phyloP scores from a whole-genome alignment of 2,329 filamentous ascomycete species.

The Chaetomium sp. region DNA sequence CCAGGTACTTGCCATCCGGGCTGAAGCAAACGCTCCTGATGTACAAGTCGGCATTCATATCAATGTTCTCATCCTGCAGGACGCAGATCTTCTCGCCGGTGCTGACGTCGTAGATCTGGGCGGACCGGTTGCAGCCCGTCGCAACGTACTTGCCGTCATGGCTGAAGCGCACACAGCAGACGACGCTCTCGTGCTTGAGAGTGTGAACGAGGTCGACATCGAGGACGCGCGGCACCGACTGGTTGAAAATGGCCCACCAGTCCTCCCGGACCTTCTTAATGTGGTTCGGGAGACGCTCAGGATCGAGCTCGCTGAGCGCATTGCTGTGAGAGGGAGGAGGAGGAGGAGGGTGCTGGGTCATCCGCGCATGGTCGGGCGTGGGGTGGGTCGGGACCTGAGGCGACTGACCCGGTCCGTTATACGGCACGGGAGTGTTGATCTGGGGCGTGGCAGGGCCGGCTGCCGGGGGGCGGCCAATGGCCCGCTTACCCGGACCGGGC shows the following conservation, averaged over 20 bases:
- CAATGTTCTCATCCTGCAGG: constrained; percentile 80
- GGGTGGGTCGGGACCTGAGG: constrained; percentile 78
- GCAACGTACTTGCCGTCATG: constrained; percentile 92
- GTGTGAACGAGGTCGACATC: constrained; percentile 95
- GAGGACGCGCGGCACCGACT: constrained; percentile 76
- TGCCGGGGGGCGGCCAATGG: constrained; percentile 59
- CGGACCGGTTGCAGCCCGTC: constrained; percentile 95
- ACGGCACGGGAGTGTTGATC: constrained; percentile 80
- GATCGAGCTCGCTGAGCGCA: constrained; percentile 77
- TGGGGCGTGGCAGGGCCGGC: constrained; percentile 80
- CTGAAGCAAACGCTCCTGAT: constrained; percentile 99
- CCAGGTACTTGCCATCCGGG: constrained; percentile 86
- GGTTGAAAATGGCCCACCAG: constrained; percentile 98
- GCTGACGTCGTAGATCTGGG: constrained; percentile 95
- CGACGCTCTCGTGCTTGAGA: constrained; percentile 87
- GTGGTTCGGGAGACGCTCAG: constrained; percentile 75
- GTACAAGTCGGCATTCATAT: constrained; percentile 86
- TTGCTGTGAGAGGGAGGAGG: constrained; percentile 49
- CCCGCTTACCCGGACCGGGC: constrained; percentile 68
- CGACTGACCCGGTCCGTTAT: constrained; percentile 74
- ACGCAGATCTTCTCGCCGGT: constrained; percentile 83
- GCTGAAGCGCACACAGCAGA: constrained; percentile 97
- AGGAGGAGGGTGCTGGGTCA: constrained; percentile 34
- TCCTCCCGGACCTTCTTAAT: constrained; percentile 85
- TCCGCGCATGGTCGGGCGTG: constrained; percentile 59